A percentile compares a stretch with the other conserved stretches of the same genome.
phyloP scores from a whole-genome alignment of 2,329 filamentous ascomycete genomes.

The Lachnellula suecica region DNA sequence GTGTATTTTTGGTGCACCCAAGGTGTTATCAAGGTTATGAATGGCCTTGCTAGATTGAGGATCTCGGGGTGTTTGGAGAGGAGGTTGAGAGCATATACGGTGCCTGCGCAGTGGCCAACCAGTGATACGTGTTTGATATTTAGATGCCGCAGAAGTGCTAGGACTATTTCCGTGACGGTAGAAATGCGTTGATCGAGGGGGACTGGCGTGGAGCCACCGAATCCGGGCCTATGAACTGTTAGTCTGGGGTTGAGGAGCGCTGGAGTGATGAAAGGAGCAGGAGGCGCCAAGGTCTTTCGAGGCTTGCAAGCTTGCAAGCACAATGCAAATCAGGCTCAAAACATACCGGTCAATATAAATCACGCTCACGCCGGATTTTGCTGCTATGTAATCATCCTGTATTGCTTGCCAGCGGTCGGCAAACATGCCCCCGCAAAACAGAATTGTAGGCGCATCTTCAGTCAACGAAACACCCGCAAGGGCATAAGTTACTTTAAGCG shows the following conservation, averaged over 20 bases:
- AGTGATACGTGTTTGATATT: constrained; percentile 38
- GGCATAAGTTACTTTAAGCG: constrained; percentile 27
- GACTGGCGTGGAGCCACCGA: constrained; percentile 43
- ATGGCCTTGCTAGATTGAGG: constrained; percentile 28
- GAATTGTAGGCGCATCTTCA: constrained; percentile 30
- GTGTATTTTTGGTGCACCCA: constrained; percentile 39
- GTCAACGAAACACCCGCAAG: constrained; percentile 25
- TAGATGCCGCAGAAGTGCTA: constrained; percentile 37
- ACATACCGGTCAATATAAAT: constrained; percentile 39
- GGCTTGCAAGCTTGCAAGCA: too few species aligned
- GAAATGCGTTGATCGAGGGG: constrained; percentile 35
- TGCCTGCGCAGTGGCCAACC: constrained; percentile 40
- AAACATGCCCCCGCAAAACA: constrained; percentile 41
- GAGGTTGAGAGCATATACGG: constrained; percentile 43
- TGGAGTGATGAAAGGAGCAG: too few species aligned
- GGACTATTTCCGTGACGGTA: constrained; percentile 41
- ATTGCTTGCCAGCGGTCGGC: constrained; percentile 33
- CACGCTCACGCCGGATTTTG: constrained; percentile 35
- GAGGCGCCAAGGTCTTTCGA: too few species aligned
- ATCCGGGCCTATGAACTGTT: constrained; percentile 36
- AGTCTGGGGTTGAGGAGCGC: neutral
- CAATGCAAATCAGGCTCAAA: constrained; percentile 1
- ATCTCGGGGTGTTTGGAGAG: constrained; percentile 34
- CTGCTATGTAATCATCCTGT: constrained; percentile 31
- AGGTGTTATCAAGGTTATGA: constrained; percentile 33